Base-by-base conservation (phyloP, 108 stramenopile species). In the Nitzschia putrida region DNA sequence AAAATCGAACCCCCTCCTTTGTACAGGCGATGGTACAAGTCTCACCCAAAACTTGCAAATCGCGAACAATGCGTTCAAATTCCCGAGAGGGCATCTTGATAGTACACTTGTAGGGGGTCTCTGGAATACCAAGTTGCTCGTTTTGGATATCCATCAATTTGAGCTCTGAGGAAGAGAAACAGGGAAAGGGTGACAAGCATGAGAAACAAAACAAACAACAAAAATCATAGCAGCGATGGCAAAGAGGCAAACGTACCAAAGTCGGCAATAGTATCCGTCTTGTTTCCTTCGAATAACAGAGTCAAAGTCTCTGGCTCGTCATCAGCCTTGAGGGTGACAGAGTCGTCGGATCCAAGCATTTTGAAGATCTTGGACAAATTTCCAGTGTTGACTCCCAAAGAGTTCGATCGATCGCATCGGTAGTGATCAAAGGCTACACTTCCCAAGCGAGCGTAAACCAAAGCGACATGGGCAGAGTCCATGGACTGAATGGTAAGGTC, bases 111-210 rank as follows among this genome's bases (percentile, higher is more conserved):
- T 99, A 99, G 44, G 97, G 96, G 24, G 97, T 97, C 66, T 98
- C 97, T 2, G 99, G 99, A 66, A 99, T 98, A 57, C 96, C 97
- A 13, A 99, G 88, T 73, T 96, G 96, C 71, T 99, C 99, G 58
- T 74, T 71, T 53, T 98, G 98, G 72, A 99, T 98, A 72, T 97
- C 98, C 98, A 99, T 99, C 56, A 99, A 89, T 80, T 99, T 99
- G 47, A 99, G 80, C 64, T 98, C 91, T 92, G 68, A n/a, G n/a
- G n/a, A n/a, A n/a, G n/a, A n/a, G n/a, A 38, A 18, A 29, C 24
- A 25, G 34, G 40, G 69, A 34, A 25, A n/a, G 21, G 57, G 8
- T 39, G 22, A 50, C 1, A 39, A 58, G 0, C 16, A 18, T 64
- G 3, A 2, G 0, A 57, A 14, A 14, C 22, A 26, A n/a, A 29